Base-by-base conservation (phyloP, 148 eudicot species). In the Selenicereus undatus region DNA sequence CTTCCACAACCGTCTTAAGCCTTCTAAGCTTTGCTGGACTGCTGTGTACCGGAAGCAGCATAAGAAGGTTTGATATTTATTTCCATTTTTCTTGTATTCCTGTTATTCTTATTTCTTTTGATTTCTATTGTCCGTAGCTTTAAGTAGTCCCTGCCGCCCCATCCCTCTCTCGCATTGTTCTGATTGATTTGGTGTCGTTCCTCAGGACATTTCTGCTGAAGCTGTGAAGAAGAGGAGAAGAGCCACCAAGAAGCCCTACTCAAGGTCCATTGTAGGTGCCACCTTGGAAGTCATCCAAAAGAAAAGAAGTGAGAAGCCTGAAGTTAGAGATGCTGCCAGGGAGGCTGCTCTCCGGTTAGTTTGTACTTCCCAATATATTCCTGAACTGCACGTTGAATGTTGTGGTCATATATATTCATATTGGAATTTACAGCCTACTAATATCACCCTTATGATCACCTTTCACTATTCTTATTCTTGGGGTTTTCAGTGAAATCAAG, bases 181-280 rank as follows among this genome's bases (percentile, higher is more conserved):
- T 69, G 50, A 54, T 16, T 18, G 5, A 5, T 21, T 1, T 42
- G 75, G 9, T 42, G 52, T 9, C 12, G 17, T 22, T 71, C 58
- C 56, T 18, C 83, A 90, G 93, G 93, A 90, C 58, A 84, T 87
- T 80, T 90, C 93, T 78, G 86, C 86, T 73, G 93, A 90, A 77
- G 86, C 89, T 80, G 93, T 89, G 79, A 91, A 89, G 88, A 91
- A 91, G 89, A 89, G 93, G 86, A 90, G 90, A 82, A 85, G 90
- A 36, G 64, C 91, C 27, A 87, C 93, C 80, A 91, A 91, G 87
- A 89, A 91, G 82, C 91, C 93, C 29, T 90, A 90, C 82, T 90
- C 93, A 18, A 90, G 93, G 86, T 87, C 91, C 73, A 89, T 90
- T 86, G 90, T 89, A 16, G 93, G 91, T 17, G 93, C 87, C 52